These are phyloP conservation scores for Cryptosporidium viatorum DNA, from an alignment of 169 alveolate species.

Conservation along the genomic window DNA sequence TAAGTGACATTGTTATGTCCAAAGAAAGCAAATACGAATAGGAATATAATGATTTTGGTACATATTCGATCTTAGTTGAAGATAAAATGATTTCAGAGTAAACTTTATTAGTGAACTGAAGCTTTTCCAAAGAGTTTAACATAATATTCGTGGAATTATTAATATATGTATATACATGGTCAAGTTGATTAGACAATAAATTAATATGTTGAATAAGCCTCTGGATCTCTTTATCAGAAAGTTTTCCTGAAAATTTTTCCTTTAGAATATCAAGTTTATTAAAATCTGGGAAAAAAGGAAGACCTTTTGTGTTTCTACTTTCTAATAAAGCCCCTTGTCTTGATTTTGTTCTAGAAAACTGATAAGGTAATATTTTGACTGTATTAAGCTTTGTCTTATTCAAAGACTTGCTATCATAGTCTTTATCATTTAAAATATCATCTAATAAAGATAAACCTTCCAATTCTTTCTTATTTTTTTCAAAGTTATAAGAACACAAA, in stretches of 20 bases:
- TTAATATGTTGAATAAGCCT: constrained; percentile 5
- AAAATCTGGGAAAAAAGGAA: constrained; percentile 43
- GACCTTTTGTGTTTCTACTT: constrained; percentile 26
- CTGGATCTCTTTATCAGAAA: constrained; percentile 9
- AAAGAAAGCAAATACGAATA: constrained; percentile 30
- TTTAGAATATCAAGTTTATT: background rate
- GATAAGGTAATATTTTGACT: background rate
- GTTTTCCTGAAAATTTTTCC: constrained; percentile 4
- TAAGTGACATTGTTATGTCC: constrained; percentile 46
- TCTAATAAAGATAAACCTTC: background rate
- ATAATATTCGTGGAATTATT: constrained; percentile 24
- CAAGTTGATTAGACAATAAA: constrained; percentile 9
- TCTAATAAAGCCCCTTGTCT: background rate
- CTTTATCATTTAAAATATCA: background rate
- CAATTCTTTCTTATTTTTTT: background rate
- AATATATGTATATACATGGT: constrained; percentile 10
- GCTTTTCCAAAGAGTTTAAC: constrained; percentile 25
- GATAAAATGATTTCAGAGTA: constrained; percentile 38
- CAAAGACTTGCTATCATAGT: background rate
- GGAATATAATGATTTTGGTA: constrained; percentile 41
- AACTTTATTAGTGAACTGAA: constrained; percentile 29
- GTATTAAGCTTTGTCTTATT: background rate
- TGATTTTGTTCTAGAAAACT: background rate
- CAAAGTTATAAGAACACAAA: constrained; percentile 35
- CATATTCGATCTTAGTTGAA: background rate